A percentile compares a stretch with the other conserved stretches of the same genome.
These are phyloP conservation scores for Musa acuminata DNA, from an alignment of 176 grass and related monocot genomes.

Conservation along the genomic window DNA sequence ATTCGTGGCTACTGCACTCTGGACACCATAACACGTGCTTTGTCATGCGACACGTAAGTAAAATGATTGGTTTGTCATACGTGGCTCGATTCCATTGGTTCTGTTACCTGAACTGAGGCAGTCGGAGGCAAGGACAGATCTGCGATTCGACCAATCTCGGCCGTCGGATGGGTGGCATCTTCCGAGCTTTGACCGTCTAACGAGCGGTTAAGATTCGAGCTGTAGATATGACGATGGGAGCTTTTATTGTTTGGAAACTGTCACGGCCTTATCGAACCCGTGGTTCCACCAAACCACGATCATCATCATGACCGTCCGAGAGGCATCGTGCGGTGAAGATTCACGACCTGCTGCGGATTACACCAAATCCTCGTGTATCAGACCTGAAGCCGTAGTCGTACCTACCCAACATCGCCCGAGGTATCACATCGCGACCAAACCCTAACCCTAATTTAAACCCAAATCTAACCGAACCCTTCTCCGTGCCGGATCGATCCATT, in stretches of 20 bases:
- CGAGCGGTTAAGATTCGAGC: too few species aligned
- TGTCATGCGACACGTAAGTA: too few species aligned
- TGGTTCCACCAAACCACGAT: background rate
- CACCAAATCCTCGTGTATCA: background rate
- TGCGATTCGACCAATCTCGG: too few species aligned
- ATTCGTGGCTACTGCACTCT: too few species aligned
- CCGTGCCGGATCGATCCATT: background rate
- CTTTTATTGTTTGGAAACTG: background rate
- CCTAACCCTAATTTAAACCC: conserved; percentile 23
- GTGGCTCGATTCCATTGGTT: too few species aligned
- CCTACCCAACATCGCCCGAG: background rate
- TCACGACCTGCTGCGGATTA: background rate
- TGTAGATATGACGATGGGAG: too few species aligned
- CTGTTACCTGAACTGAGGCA: too few species aligned
- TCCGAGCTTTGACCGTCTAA: too few species aligned
- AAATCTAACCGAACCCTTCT: background rate
- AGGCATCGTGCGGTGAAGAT: background rate
- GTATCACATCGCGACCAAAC: conserved; percentile 1
- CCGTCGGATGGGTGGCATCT: too few species aligned
- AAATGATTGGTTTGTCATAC: too few species aligned
- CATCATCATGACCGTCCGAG: background rate
- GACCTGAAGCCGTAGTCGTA: background rate
- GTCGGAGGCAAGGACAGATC: too few species aligned
- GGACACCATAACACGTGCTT: too few species aligned
- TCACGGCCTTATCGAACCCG: background rate